These are phyloP conservation scores for Ilex aquifolium DNA, from an alignment of 257 asterid species.

Conservation along the genomic window DNA sequence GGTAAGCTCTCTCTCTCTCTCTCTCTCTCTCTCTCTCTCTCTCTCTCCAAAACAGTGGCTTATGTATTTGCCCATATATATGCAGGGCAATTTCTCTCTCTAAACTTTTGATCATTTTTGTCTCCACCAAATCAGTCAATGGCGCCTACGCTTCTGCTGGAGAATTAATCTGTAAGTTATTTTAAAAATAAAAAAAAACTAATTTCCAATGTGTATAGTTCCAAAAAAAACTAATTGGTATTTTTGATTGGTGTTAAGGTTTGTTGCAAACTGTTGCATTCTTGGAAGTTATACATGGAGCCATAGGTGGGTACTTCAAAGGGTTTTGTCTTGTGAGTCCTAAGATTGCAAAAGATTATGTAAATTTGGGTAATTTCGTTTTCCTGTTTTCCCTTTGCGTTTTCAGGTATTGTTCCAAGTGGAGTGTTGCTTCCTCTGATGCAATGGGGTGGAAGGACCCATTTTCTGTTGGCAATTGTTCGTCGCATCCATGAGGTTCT, in stretches of 20 bases:
- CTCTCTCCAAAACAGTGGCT: neutral
- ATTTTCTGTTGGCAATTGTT: slow-evolving; percentile 76
- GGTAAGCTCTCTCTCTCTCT: slow-evolving; percentile 31
- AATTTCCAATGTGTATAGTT: neutral
- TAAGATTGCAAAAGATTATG: neutral
- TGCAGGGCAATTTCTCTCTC: slow-evolving; percentile 61
- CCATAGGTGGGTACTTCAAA: slow-evolving; percentile 43
- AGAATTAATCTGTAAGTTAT: slow-evolving; percentile 53
- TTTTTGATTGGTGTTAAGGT: slow-evolving; percentile 33
- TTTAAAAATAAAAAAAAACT: neutral
- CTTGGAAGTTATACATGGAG: slow-evolving; percentile 95
- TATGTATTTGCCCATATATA: slow-evolving; percentile 3
- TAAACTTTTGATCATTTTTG: slow-evolving; percentile 44
- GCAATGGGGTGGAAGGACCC: slow-evolving; percentile 99
- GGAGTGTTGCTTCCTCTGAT: slow-evolving; percentile 74
- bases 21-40: neutral
- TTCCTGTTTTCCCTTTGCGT: slow-evolving; percentile 4
- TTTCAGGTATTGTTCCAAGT: slow-evolving; percentile 88
- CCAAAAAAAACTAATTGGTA: neutral
- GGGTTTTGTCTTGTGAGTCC: neutral
- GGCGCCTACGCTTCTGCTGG: slow-evolving; percentile 74
- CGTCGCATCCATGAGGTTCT: slow-evolving; percentile 53
- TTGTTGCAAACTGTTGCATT: slow-evolving; percentile 73
- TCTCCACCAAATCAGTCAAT: slow-evolving; percentile 37
- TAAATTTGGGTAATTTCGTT: neutral